Evolutionary conservation across 1,139 yeast species (phyloP).

Genomic region (Debaryomyces coudertii): DNA sequence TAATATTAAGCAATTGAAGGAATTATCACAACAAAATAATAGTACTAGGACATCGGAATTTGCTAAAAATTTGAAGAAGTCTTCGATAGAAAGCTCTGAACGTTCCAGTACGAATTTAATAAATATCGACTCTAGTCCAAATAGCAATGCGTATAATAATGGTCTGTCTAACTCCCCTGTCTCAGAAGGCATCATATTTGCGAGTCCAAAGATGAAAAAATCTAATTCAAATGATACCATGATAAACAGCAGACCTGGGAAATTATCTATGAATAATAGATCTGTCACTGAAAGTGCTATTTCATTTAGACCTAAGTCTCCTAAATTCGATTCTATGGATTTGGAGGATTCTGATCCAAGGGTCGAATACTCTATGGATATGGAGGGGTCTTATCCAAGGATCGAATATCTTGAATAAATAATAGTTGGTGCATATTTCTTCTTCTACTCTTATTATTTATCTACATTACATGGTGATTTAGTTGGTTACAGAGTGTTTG

Average conservation of each 20-base stretch:
- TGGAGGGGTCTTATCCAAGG: constrained; percentile 9
- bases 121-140: constrained; percentile 23
- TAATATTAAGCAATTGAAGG: constrained; percentile 61
- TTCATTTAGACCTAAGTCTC: neutral
- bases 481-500: neutral
- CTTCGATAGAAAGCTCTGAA: constrained; percentile 33
- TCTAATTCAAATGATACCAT: constrained; percentile 32
- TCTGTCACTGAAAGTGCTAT: constrained; percentile 39
- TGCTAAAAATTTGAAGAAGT: constrained; percentile 49
- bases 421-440: neutral
- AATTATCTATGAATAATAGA: constrained; percentile 31
- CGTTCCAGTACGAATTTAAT: constrained; percentile 23
- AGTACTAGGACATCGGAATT: constrained; percentile 50
- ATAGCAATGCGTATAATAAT: constrained; percentile 15
- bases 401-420: constrained; percentile 10
- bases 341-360: constrained; percentile 9
- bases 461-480: constrained; percentile 1
- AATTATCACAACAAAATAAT: constrained; percentile 53
- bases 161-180: constrained; percentile 18
- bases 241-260: constrained; percentile 34
- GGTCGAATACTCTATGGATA: constrained; percentile 10
- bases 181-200: constrained; percentile 11
- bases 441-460: neutral
- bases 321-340: constrained; percentile 9
- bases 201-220: constrained; percentile 27